Evolutionary conservation across 352 stramenopile species (phyloP).

Genomic region (Phytophthora hibernalis): DNA sequence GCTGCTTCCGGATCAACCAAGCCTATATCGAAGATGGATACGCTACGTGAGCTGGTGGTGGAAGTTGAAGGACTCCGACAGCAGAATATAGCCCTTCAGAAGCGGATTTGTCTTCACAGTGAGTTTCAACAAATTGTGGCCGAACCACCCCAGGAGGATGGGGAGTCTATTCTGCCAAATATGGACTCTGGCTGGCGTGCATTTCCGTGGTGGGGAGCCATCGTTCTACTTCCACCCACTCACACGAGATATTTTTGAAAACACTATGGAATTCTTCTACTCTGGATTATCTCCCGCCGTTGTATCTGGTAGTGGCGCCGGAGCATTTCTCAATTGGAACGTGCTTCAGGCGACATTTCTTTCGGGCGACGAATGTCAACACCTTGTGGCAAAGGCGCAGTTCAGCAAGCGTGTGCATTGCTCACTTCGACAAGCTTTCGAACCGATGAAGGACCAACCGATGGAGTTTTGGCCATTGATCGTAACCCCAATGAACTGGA

Average conservation of each 20-base stretch:
- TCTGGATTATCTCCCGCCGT: not conserved
- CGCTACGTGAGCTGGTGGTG: conserved; percentile 25
- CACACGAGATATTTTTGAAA: not conserved
- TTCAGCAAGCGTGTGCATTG: conserved; percentile 15
- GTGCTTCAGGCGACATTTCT: conserved; percentile 14
- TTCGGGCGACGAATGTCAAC: not conserved
- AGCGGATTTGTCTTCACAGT: conserved; percentile 25
- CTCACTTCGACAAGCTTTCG: conserved; percentile 3
- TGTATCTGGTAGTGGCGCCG: not conserved
- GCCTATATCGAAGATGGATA: not conserved
- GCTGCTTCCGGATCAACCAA: conserved; percentile 8
- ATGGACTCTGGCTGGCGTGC: conserved; percentile 1
- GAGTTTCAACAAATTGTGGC: conserved; percentile 19
- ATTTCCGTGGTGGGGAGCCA: conserved; percentile 19
- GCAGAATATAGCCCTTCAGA: conserved; percentile 33
- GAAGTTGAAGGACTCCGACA: conserved; percentile 36
- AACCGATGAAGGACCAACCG: conserved; percentile 22
- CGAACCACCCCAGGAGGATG: not conserved
- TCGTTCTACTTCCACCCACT: conserved; percentile 36
- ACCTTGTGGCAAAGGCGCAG: conserved; percentile 6
- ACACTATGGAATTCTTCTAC: conserved; percentile 16
- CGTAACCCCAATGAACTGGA: conserved; percentile 27
- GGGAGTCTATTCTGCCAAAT: conserved; percentile 4
- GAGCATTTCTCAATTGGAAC: conserved; percentile 18
- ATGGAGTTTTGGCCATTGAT: conserved; percentile 30